Percentiles rank a stretch among this genome's conserved stretches.
Evolutionary conservation across 176 grass and related monocot species (phyloP).

Genomic region (Stipa capillata): DNA sequence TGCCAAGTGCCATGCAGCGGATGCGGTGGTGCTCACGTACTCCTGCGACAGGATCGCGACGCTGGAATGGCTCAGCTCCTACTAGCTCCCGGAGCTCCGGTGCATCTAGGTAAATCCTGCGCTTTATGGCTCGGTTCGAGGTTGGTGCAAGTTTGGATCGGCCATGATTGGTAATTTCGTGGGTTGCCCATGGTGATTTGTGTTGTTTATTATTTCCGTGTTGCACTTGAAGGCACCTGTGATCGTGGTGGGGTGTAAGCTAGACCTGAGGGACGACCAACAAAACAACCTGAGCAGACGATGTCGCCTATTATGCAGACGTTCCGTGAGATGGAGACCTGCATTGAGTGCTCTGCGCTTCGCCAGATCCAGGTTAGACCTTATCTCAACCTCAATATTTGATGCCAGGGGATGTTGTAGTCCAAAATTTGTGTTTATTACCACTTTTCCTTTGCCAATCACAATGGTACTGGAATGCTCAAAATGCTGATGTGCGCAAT

Average conservation of each 20-base stretch:
- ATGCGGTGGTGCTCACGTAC: constrained; percentile 78
- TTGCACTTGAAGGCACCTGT: constrained; percentile 53
- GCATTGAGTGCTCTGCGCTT: too few species aligned
- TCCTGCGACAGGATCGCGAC: constrained; percentile 61
- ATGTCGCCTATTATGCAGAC: constrained; percentile 88
- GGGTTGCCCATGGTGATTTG: not conserved
- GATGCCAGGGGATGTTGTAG: not conserved
- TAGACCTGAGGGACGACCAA: constrained; percentile 75
- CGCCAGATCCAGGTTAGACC: constrained; percentile 77
- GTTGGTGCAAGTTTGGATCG: not conserved
- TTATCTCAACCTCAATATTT: not conserved
- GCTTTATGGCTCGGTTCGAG: not conserved
- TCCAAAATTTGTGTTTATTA: not conserved
- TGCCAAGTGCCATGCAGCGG: too few species aligned
- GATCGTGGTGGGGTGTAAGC: constrained; percentile 77
- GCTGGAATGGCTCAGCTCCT: constrained; percentile 66
- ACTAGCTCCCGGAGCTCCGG: constrained; percentile 82
- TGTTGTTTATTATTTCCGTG: not conserved
- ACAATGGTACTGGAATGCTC: not conserved
- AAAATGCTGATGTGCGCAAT: not conserved
- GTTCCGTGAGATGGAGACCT: constrained; percentile 75
- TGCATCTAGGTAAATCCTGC: constrained; percentile 39
- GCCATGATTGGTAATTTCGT: not conserved
- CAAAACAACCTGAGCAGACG: constrained; percentile 66
- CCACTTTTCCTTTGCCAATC: not conserved